A percentile compares a stretch with the other conserved stretches of the same genome.
Conservation (phyloP, 2,329 filamentous ascomycete genomes). For the Tolypocladium amazonense region DNA sequence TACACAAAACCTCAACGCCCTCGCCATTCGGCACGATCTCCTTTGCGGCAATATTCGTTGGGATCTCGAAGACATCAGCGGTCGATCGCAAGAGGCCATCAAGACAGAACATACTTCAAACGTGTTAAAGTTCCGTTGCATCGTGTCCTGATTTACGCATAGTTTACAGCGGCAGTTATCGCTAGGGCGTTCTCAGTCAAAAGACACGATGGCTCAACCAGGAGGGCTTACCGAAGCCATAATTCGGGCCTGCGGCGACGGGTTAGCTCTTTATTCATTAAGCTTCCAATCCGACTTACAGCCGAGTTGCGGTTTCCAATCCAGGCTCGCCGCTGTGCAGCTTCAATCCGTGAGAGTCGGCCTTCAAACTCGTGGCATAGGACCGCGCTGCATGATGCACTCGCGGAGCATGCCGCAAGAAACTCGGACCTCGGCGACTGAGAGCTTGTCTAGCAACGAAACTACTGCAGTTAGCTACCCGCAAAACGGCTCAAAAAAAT, state of each 20-base stretch:
- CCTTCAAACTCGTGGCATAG: slow-evolving; percentile 6
- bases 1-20: slow-evolving; percentile 25
- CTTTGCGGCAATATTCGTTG: slow-evolving; percentile 16
- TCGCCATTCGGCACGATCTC: slow-evolving; percentile 14
- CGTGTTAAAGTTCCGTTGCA: slow-evolving; percentile 30
- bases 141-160: slow-evolving; percentile 31
- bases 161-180: slow-evolving; percentile 32
- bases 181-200: slow-evolving; percentile 10
- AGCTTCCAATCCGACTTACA: slow-evolving; percentile 2
- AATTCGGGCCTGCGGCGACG: slow-evolving; percentile 5
- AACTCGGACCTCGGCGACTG: slow-evolving; percentile 2
- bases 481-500: neutral
- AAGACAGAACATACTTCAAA: slow-evolving; percentile 18
- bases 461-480: neutral
- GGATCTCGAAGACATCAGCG: slow-evolving; percentile 14
- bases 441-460: neutral
- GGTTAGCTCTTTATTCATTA: neutral
- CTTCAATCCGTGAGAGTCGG: slow-evolving; percentile 2
- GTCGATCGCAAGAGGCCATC: neutral
- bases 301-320: neutral
- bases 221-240: slow-evolving; percentile 11
- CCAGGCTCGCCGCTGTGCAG: slow-evolving; percentile 1
- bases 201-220: neutral
- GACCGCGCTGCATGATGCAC: neutral
- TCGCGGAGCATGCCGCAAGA: neutral